Evolutionary conservation across 495 filamentous ascomycete genomes (phyloP), one percentile per base, ranked within the genome.

Genomic region (Tirmania nivea): DNA sequence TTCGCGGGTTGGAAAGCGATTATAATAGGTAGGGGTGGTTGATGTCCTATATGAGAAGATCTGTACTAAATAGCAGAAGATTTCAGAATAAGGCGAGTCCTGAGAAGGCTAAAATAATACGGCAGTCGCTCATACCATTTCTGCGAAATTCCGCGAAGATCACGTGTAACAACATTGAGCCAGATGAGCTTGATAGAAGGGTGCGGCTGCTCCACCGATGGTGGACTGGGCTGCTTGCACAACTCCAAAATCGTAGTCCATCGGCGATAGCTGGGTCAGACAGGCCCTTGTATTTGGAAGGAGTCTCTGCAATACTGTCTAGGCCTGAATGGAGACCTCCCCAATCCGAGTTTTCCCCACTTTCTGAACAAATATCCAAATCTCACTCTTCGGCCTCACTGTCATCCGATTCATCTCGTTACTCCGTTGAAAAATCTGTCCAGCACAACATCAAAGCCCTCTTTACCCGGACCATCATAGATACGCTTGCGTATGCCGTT

Each of bases 381-480:
- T 68, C 67, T 45, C 67, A 67, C n/a, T 78, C 78, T 4, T 71
- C 73, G 25, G 67, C 63, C 3, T 79, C 78, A 3, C 61, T 78
- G 12, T 70, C 71, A 39, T 83, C 81, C 21, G 71, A 73, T 8
- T 72, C 75, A 16, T 89, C 85, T 8, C 78, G 85, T 54, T 89
- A 92, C 57, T 70, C 94, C 48, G 73, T 83, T 49, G 87, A 95
- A 60, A 65, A 59, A n/a, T 93, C 89, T 6, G 82, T 93, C 12
- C 80, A 86, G 60, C 89, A 96, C 64, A 96, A 96, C 65, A 80
- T 93, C n/a, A 78, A 83, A 52, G 89, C 84, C 61, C 82, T 87
- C 60, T 96, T 94, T 61, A 77, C 81, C 11, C 78, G 86, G 58
- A 95, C 94, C 60, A 68, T 97, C 10, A 69, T 89, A 35, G 76